These are phyloP conservation scores for Penicillium coprophilum DNA, from an alignment of 495 filamentous ascomycete genomes.

Conservation along the genomic window DNA sequence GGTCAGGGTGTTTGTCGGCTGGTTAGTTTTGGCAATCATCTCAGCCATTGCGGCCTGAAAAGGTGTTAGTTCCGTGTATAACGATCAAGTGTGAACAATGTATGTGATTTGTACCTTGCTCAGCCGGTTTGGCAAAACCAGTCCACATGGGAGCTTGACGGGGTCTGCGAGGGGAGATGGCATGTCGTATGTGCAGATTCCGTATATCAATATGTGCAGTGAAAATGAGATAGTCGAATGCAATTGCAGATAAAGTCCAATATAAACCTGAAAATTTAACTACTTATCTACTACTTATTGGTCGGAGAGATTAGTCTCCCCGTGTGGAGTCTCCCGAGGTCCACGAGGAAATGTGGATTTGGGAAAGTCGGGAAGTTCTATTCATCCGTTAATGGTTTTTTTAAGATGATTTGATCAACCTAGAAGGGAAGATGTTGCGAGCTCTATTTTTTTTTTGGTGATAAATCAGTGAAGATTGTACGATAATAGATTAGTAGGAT, in stretches of 20 bases:
- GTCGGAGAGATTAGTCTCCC: slow-evolving; percentile 28
- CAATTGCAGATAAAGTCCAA: background rate
- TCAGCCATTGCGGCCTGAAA: slow-evolving; percentile 52
- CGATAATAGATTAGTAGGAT: background rate
- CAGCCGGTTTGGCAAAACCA: slow-evolving; percentile 53
- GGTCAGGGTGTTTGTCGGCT: slow-evolving; percentile 34
- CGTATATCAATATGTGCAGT: slow-evolving; percentile 6
- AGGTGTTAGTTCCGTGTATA: background rate
- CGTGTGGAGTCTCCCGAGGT: slow-evolving; percentile 4
- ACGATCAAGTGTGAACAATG: background rate
- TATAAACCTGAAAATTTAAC: background rate
- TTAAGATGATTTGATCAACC: background rate
- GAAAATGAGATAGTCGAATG: background rate
- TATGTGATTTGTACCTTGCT: slow-evolving; percentile 41
- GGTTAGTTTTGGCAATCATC: slow-evolving; percentile 33
- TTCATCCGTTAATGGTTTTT: slow-evolving; percentile 2
- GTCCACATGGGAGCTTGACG: slow-evolving; percentile 51
- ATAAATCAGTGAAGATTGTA: background rate
- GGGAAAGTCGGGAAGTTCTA: background rate
- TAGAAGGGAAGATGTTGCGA: background rate
- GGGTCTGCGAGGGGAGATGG: slow-evolving; percentile 38
- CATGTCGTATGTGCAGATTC: slow-evolving; percentile 18
- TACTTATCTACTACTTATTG: no score
- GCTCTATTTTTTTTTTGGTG: background rate
- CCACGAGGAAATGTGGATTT: background rate